These are phyloP conservation scores for Ziziphus jujuba DNA, from an alignment of 306 rosid genomes.

Conservation along the genomic window DNA sequence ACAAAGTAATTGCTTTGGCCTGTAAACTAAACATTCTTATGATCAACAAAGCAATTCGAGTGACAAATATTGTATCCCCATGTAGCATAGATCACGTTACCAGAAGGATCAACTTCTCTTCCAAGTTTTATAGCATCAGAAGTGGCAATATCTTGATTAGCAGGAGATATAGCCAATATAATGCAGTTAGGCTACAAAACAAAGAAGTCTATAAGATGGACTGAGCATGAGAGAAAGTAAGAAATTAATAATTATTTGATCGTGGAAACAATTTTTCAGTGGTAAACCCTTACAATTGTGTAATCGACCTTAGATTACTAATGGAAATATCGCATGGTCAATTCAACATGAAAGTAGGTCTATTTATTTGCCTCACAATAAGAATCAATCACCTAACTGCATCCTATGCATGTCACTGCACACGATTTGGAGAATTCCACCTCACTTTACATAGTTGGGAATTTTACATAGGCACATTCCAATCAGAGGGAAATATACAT, in stretches of 20 bases:
- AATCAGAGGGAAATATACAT: no score
- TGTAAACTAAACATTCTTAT: neutral
- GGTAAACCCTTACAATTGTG: neutral
- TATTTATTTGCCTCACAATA: no score
- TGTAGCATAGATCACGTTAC: constrained; percentile 32
- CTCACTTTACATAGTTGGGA: no score
- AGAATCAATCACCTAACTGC: no score
- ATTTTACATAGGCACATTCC: no score
- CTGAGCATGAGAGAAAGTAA: constrained; percentile 9
- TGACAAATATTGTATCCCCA: constrained; percentile 6
- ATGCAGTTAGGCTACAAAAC: constrained; percentile 84
- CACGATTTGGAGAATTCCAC: no score
- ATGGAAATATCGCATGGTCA: neutral
- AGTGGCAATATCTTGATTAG: constrained; percentile 98
- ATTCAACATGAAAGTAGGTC: neutral
- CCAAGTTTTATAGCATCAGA: constrained; percentile 94
- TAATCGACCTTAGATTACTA: neutral
- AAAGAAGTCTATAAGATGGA: constrained; percentile 36
- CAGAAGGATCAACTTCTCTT: constrained; percentile 90
- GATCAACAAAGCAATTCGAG: neutral
- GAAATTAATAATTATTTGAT: neutral
- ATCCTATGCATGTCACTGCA: no score
- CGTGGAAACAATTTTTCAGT: neutral
- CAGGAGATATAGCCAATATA: constrained; percentile 91
- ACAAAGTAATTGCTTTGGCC: constrained; percentile 5